Evolutionary conservation across 192 early-diverging fungal species (phyloP), one percentile per base, ranked within the genome.

Genomic region (Coemansia sp.): DNA sequence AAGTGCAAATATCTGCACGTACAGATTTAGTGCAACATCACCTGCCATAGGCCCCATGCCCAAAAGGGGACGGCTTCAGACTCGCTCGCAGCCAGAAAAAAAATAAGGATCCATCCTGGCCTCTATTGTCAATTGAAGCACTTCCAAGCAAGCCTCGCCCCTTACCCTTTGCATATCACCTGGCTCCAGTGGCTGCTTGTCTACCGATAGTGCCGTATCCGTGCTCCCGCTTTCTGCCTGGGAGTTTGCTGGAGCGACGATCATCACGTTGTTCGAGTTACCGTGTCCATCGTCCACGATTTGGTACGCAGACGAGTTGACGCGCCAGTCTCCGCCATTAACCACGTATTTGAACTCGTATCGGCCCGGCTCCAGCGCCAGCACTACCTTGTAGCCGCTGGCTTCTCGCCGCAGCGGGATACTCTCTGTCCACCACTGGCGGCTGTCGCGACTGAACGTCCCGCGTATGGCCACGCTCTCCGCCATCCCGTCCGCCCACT

Each of bases 291-390:
- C 77, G 16, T 59, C 56, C 0, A 48, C 68, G 14, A 61, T 71
- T 21, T 62, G 43, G 63, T 80, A 80, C 38, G 16, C 28, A 5
- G 39, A 34, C 33, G 71, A 14, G 62, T 65, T 68, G 58, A 74
- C 46, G 42, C 59, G 68, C 77, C 77, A 80, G n/a, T 80, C 71
- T 11, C 51, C 39, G 13, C 53, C 65, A 56, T 80, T 65, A 53
- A 80, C 43, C 20, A 80, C 69, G 60, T 71, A 80, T 48, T 80
- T 80, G 62, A 80, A 80, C 66, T 74, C 72, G 69, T 80, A 80
- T 23, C 55, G 55, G 3, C 77, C 77, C 1, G 72, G 77, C 24
- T 43, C 35, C 33, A 80, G 72, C 53, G 16, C 50, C 68, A 80
- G 57, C 16, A 28, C 53, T 20, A 48, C 68, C 10, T 51, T 65